Evolutionary conservation across 164 flowering plant species (phyloP).

Genomic region (Saururus chinensis): DNA sequence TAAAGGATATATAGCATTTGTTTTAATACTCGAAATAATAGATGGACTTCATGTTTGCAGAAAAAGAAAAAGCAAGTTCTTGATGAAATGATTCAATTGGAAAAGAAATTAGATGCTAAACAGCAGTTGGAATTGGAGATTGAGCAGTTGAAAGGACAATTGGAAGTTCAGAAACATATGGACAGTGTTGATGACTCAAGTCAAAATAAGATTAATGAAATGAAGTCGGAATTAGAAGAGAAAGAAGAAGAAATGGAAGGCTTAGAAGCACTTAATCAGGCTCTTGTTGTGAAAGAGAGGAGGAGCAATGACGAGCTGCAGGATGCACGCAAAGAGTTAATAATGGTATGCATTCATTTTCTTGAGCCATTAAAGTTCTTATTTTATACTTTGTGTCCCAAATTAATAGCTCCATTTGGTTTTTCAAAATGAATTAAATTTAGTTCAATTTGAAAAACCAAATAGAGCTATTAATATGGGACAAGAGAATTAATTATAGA

Average conservation of each 20-base stretch:
- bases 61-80: background rate
- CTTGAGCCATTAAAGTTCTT: background rate
- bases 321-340: conserved; percentile 54
- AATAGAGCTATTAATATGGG: too few species aligned
- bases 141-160: background rate
- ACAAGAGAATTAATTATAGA: background rate
- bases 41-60: background rate
- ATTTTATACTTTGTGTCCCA: too few species aligned
- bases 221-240: conserved; percentile 6
- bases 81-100: background rate
- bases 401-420: too few species aligned
- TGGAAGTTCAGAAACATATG: background rate
- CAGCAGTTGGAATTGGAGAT: background rate
- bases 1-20: background rate
- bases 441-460: too few species aligned
- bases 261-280: too few species aligned
- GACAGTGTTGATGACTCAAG: too few species aligned
- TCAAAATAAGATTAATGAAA: background rate
- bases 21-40: too few species aligned
- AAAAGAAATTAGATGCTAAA: background rate
- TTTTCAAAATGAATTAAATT: too few species aligned
- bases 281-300: conserved; percentile 6
- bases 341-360: conserved; percentile 28
- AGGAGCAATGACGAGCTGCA: conserved; percentile 52
- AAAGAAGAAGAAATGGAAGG: too few species aligned